Percentiles rank a stretch among this genome's conserved stretches.
phyloP scores from a whole-genome alignment of 2,329 filamentous ascomycete species.

The Spiromastix sp. region DNA sequence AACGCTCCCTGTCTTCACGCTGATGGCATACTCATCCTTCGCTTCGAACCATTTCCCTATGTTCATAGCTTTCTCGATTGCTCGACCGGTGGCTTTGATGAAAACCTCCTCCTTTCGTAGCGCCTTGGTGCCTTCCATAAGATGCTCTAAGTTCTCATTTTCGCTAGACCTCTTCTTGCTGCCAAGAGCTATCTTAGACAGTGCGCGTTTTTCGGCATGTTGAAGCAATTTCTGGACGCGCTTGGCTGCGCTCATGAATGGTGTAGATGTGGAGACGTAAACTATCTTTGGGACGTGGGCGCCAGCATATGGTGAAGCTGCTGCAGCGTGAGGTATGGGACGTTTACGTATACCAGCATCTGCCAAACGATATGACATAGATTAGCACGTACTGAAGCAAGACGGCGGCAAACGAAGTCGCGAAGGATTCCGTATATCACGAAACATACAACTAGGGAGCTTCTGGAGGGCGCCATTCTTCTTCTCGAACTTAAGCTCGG shows the following conservation, averaged over 20 bases:
- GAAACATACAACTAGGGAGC: conserved; percentile 25
- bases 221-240: conserved; percentile 46
- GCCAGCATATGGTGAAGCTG: conserved; percentile 44
- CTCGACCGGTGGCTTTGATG: conserved; percentile 50
- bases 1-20: conserved; percentile 45
- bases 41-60: conserved; percentile 48
- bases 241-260: conserved; percentile 51
- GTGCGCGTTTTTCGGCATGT: conserved; percentile 42
- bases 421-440: background rate
- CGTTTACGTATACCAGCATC: conserved; percentile 44
- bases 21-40: conserved; percentile 40
- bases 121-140: conserved; percentile 24
- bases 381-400: background rate
- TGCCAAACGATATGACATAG: conserved; percentile 12
- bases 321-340: conserved; percentile 46
- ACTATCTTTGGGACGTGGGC: conserved; percentile 41
- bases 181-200: conserved; percentile 30
- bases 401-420: too few relatives aligned
- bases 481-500: conserved; percentile 27
- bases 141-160: conserved; percentile 21
- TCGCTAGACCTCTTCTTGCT: conserved; percentile 21
- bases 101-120: conserved; percentile 40
- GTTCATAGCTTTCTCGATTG: conserved; percentile 47
- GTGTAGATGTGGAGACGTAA: conserved; percentile 45
- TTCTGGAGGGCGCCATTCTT: conserved; percentile 27